Evolutionary conservation across 768 basidiomycete genomes (phyloP), one percentile per base, ranked within the genome.

Genomic region (Leccinum obscurum): DNA sequence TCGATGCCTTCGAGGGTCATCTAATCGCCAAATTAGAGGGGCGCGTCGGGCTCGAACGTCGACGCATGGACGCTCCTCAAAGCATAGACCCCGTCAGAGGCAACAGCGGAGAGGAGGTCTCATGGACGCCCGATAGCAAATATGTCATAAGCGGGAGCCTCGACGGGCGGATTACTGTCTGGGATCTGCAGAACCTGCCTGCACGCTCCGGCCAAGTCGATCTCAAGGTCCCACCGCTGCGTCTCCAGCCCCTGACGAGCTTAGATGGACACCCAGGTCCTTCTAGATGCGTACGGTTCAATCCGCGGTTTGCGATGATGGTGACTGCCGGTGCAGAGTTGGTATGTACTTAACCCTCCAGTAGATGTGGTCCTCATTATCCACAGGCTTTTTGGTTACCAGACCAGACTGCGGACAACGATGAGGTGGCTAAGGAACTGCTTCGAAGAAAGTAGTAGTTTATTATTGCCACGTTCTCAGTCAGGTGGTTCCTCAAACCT

Each of bases 61-160:
- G 89, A 49, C 76, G 74, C 51, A 68, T 75, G 61, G 78, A 72
- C 39, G 73, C 72, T 44, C 86, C 77, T 54, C 81, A 78, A 17
- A 82, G 76, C 56, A 87, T 92, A 66, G 82, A 88, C 72, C 85
- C 92, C 55, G 70, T 79, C 15, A 87, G 88, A 64, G 95, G 94
- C 2, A 85, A 83, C 58, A 95, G 93, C 61, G 93, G 95, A 13
- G 94, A 98, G 71, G 97, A 98, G 77, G 89, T 95, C 4, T 83
- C 84, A 11, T 98, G 93, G 93, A 95, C 92, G 3, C 92, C 93
- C 0, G 96, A 99, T 72, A 94, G 93, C 74, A 92, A 92, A 72
- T 99, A 83, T 67, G 81, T 98, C 48, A 73, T 97, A 6, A 83
- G 91, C 22, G 97, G 97, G 56, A 89, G 87, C 69, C 80, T 90